Percentiles rank a stretch among this genome's conserved stretches.
Evolutionary conservation across 306 rosid species (phyloP).

Genomic region (Senna tora): DNA sequence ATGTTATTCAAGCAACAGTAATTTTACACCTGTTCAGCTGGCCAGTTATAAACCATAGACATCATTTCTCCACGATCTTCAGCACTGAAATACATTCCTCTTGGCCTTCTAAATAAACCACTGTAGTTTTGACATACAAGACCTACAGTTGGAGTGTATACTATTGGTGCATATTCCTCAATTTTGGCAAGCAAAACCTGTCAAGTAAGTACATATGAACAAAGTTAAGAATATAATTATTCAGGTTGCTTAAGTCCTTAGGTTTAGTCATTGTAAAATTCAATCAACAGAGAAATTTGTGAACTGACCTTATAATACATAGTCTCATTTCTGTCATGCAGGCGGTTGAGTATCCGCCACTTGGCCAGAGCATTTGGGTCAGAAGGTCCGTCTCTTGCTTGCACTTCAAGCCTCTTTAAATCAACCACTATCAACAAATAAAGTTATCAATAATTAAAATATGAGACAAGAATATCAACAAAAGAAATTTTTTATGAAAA

Average conservation of each 20-base stretch:
- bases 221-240: conserved; percentile 32
- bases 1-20: conserved; percentile 10
- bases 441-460: conserved; percentile 17
- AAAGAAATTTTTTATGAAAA: background rate
- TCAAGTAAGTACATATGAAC: conserved; percentile 29
- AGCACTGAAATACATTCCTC: conserved; percentile 99
- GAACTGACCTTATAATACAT: conserved; percentile 90
- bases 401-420: conserved; percentile 87
- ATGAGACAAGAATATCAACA: background rate
- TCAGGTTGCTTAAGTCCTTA: background rate
- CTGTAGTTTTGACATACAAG: conserved; percentile 97
- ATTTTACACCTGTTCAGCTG: conserved; percentile 86
- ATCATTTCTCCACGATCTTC: conserved; percentile 99
- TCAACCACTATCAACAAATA: conserved; percentile 70
- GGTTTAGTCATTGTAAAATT: conserved; percentile 29
- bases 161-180: conserved; percentile 94
- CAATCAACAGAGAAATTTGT: conserved; percentile 22
- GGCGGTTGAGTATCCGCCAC: conserved; percentile 96
- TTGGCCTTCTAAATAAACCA: conserved; percentile 95
- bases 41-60: conserved; percentile 99
- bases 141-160: conserved; percentile 97
- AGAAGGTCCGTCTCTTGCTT: conserved; percentile 98
- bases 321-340: conserved; percentile 97
- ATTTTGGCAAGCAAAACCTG: conserved; percentile 95
- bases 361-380: conserved; percentile 96